Conservation (phyloP, 345 rosid species). For the Eucalyptus sp. region DNA sequence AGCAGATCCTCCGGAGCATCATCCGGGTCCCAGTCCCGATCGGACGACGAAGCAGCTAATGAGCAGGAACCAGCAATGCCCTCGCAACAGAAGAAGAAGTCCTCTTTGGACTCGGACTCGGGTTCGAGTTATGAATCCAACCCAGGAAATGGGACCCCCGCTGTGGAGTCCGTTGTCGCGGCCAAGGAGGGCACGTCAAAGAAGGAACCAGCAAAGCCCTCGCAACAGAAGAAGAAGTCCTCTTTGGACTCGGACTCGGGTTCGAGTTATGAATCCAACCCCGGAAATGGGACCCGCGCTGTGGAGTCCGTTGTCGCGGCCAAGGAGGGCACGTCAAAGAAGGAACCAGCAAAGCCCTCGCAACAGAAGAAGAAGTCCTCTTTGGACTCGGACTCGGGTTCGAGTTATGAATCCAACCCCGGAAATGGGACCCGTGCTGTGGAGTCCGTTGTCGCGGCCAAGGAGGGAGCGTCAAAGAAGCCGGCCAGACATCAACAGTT, state of each 20-base stretch:
- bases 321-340: background rate
- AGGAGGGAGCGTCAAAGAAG: background rate
- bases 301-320: background rate
- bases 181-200: background rate
- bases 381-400: background rate
- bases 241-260: background rate
- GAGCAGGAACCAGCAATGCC: background rate
- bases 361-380: background rate
- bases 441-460: background rate
- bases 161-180: background rate
- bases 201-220: background rate
- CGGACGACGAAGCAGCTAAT: background rate
- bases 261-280: background rate
- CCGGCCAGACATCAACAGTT: background rate
- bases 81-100: background rate
- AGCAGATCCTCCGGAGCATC: background rate
- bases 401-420: background rate
- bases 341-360: background rate
- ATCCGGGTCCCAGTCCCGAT: background rate
- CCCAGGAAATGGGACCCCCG: background rate
- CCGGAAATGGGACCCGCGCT: background rate
- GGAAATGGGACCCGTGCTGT: background rate
- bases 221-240: background rate
- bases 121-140: background rate
- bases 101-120: background rate